Evolutionary conservation across 495 filamentous ascomycete species (phyloP).

Genomic region (Emericellopsis terricola): DNA sequence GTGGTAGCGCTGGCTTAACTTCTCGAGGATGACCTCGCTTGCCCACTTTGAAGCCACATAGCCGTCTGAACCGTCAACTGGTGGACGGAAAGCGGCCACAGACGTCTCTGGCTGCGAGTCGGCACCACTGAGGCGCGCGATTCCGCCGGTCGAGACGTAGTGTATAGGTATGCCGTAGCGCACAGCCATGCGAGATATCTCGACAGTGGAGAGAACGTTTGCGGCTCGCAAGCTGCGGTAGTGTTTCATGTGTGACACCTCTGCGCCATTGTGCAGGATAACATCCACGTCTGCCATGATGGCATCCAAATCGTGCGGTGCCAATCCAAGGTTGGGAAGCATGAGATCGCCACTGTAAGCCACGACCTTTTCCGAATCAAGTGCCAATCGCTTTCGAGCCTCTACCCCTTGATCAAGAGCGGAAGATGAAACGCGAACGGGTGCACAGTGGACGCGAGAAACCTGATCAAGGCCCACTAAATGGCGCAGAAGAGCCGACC

Average conservation of each 20-base stretch:
- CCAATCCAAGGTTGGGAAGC: slow-evolving; percentile 22
- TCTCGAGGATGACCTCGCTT: slow-evolving; percentile 29
- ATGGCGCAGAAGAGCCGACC: slow-evolving; percentile 6
- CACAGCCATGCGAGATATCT: slow-evolving; percentile 18
- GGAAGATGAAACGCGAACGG: too few species aligned
- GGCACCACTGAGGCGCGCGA: slow-evolving; percentile 9
- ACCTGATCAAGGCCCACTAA: slow-evolving; percentile 4
- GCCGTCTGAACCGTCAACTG: slow-evolving; percentile 11
- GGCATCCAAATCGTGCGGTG: slow-evolving; percentile 4
- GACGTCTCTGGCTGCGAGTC: slow-evolving; percentile 7
- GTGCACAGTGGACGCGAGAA: slow-evolving; percentile 8
- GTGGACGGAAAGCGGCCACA: neutral
- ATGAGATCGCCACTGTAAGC: slow-evolving; percentile 21
- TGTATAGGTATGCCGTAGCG: slow-evolving; percentile 25
- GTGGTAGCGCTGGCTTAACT: slow-evolving; percentile 6
- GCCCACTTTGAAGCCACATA: slow-evolving; percentile 37
- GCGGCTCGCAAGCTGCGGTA: slow-evolving; percentile 20
- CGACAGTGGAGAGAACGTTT: slow-evolving; percentile 27
- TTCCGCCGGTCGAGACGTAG: slow-evolving; percentile 26
- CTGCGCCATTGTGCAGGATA: slow-evolving; percentile 35
- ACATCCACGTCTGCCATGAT: slow-evolving; percentile 18
- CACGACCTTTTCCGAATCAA: slow-evolving; percentile 12
- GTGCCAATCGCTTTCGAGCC: too few species aligned
- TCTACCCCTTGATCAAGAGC: too few species aligned
- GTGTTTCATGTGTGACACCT: slow-evolving; percentile 27